Conservation (phyloP, 2,329 filamentous ascomycete species). For the Diaporthe longicolla region DNA sequence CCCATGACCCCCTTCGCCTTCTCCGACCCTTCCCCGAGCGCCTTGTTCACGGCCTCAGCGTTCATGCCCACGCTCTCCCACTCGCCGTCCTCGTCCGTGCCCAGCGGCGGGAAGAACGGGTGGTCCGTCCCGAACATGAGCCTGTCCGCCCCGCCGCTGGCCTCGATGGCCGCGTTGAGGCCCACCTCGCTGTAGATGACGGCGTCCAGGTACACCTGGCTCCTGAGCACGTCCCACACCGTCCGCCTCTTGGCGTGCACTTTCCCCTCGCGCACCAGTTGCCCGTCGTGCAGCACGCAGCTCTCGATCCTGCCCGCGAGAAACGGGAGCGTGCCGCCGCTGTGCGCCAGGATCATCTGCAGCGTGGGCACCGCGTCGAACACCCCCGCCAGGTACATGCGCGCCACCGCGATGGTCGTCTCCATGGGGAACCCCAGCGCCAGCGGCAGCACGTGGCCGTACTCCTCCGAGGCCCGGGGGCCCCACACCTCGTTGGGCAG, state of each 20-base stretch:
- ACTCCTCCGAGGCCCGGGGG: slow-evolving; percentile 74
- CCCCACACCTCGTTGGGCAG: slow-evolving; percentile 86
- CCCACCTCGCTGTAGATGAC: slow-evolving; percentile 86
- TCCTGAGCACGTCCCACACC: slow-evolving; percentile 70
- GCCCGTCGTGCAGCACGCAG: slow-evolving; percentile 86
- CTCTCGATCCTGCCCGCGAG: slow-evolving; percentile 90
- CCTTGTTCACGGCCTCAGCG: slow-evolving; percentile 49
- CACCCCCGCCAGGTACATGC: slow-evolving; percentile 89
- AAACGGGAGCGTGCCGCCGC: slow-evolving; percentile 90
- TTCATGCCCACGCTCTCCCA: slow-evolving; percentile 78
- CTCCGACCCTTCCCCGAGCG: slow-evolving; percentile 46
- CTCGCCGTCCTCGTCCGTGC: slow-evolving; percentile 71
- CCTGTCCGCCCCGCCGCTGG: slow-evolving; percentile 74
- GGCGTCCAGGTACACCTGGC: slow-evolving; percentile 89
- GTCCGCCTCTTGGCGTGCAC: slow-evolving; percentile 62
- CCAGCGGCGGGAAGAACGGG: slow-evolving; percentile 86
- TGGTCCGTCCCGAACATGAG: slow-evolving; percentile 88
- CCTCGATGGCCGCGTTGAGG: slow-evolving; percentile 78
- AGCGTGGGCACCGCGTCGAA: slow-evolving; percentile 82
- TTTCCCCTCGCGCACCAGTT: slow-evolving; percentile 76
- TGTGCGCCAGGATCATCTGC: slow-evolving; percentile 86
- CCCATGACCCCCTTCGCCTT: slow-evolving; percentile 48
- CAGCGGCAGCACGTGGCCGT: slow-evolving; percentile 89
- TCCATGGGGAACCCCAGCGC: slow-evolving; percentile 92
- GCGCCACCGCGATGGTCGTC: slow-evolving; percentile 89